phyloP scores from a whole-genome alignment of 805 yeast species.

The Cyberlindnera meyerae region DNA sequence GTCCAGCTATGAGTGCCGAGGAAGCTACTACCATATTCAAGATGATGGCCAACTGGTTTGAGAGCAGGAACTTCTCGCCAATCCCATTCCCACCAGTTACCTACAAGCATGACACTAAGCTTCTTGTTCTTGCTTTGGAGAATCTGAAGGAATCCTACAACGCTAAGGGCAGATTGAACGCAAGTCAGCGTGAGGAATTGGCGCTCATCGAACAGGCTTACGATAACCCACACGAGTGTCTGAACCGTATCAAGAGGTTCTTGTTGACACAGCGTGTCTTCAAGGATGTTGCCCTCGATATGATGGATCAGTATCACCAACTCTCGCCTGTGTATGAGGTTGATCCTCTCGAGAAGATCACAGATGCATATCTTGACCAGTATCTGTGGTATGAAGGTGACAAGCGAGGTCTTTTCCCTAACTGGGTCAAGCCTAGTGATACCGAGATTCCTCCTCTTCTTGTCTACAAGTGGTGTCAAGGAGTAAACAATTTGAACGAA shows the following conservation, averaged over 20 bases:
- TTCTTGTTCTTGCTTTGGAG: conserved; percentile 85
- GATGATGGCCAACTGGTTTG: conserved; percentile 89
- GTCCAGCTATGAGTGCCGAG: conserved; percentile 80
- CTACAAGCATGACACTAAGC: conserved; percentile 89
- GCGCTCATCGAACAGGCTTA: conserved; percentile 94
- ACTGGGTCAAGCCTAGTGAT: conserved; percentile 95
- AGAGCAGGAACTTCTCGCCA: conserved; percentile 73
- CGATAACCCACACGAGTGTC: conserved; percentile 92
- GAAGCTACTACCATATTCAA: conserved; percentile 86
- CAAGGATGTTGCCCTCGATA: conserved; percentile 79
- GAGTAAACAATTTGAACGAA: conserved; percentile 68
- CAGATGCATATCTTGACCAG: conserved; percentile 94
- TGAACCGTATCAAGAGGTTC: conserved; percentile 77
- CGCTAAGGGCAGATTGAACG: conserved; percentile 71
- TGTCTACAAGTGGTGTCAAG: conserved; percentile 92
- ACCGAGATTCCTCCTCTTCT: conserved; percentile 88
- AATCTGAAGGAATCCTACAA: conserved; percentile 76
- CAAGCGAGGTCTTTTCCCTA: conserved; percentile 80
- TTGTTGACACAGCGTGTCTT: conserved; percentile 86
- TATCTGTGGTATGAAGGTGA: conserved; percentile 96
- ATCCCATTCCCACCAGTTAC: conserved; percentile 91
- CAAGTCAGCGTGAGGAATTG: conserved; percentile 86
- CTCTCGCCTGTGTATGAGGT: conserved; percentile 81
- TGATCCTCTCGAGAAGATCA: conserved; percentile 90
- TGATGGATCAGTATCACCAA: conserved; percentile 87